Percentiles rank a stretch among this genome's conserved stretches.
phyloP scores from a whole-genome alignment of 208 protist genomes.

The Trypanosoma melophagium region DNA sequence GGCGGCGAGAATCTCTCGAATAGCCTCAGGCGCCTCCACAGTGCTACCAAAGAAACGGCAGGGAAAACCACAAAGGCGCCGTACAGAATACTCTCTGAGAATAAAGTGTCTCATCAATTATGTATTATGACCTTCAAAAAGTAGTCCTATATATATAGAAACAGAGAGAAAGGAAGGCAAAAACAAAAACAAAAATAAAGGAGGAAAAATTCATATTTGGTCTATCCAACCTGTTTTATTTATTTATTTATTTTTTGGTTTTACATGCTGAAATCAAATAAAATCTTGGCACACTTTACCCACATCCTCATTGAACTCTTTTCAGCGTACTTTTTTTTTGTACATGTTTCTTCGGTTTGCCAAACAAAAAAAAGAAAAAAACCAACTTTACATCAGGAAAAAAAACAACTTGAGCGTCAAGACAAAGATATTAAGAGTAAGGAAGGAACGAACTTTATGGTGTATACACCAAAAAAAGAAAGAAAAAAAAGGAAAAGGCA shows the following conservation, averaged over 20 bases:
- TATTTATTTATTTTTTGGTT: not conserved
- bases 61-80: not conserved
- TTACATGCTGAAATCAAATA: too few species aligned
- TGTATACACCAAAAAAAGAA: not conserved
- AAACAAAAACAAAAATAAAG: not conserved
- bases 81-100: not conserved
- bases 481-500: not conserved
- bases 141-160: not conserved
- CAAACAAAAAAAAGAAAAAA: constrained; percentile 8
- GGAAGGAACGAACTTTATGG: too few species aligned
- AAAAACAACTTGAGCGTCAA: not conserved
- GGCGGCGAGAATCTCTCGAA: constrained; percentile 51
- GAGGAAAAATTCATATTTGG: not conserved
- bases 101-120: constrained; percentile 24
- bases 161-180: not conserved
- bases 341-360: not conserved
- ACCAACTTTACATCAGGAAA: not conserved
- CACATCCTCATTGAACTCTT: too few species aligned
- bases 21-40: constrained; percentile 37
- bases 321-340: too few species aligned
- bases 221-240: not conserved
- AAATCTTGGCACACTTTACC: too few species aligned
- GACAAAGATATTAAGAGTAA: not conserved
- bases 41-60: constrained; percentile 6
- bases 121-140: not conserved